Percentiles rank a stretch among this genome's conserved stretches.
These are phyloP conservation scores for Trametes villosa DNA, from an alignment of 768 basidiomycete genomes.

Conservation along the genomic window DNA sequence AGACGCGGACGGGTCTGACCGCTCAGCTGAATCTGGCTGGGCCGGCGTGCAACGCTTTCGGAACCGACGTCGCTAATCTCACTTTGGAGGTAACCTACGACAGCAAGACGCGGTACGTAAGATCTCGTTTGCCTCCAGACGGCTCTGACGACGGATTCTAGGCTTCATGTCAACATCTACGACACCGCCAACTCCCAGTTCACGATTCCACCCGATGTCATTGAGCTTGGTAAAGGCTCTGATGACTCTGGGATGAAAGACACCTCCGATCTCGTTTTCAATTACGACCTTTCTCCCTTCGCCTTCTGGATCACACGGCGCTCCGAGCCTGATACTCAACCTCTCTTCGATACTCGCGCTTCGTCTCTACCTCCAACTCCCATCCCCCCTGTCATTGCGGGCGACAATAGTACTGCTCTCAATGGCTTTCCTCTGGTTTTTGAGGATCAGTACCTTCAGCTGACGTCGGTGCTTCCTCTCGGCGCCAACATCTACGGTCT, in stretches of 20 bases:
- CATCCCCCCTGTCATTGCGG: slow-evolving; percentile 54
- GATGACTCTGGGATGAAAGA: slow-evolving; percentile 23
- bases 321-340: slow-evolving; percentile 53
- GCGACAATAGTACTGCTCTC: slow-evolving; percentile 58
- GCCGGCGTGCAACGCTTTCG: slow-evolving; percentile 65
- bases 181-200: slow-evolving; percentile 67
- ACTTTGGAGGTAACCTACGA: slow-evolving; percentile 73
- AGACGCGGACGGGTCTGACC: slow-evolving; percentile 53
- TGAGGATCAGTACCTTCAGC: slow-evolving; percentile 78
- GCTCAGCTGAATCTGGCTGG: slow-evolving; percentile 62
- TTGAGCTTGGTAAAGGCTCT: slow-evolving; percentile 41
- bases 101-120: slow-evolving; percentile 49
- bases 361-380: slow-evolving; percentile 64
- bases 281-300: slow-evolving; percentile 66
- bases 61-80: slow-evolving; percentile 58
- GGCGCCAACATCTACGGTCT: slow-evolving; percentile 78
- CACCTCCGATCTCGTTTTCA: slow-evolving; percentile 69
- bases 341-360: slow-evolving; percentile 72
- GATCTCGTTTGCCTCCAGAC: not conserved
- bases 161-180: slow-evolving; percentile 69
- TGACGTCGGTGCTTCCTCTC: slow-evolving; percentile 67
- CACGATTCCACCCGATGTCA: slow-evolving; percentile 59
- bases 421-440: slow-evolving; percentile 75
- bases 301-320: slow-evolving; percentile 82
- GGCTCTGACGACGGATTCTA: no score